Percentiles rank a stretch among this genome's conserved stretches.
phyloP scores from a whole-genome alignment of 1,284 basidiomycete species.

The Neonothopanus nambi region DNA sequence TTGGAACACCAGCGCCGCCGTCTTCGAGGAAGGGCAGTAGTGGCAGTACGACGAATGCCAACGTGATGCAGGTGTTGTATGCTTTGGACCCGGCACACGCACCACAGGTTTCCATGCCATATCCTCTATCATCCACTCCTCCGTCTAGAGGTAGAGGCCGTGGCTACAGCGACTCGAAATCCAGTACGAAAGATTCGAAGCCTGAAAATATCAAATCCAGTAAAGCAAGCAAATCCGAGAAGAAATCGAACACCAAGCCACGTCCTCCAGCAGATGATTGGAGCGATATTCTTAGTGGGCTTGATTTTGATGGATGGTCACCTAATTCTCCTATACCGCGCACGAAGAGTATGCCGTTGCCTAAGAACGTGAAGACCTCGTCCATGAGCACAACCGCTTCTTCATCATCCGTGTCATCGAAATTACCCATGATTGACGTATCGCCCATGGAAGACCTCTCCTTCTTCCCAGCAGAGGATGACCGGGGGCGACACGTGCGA shows the following conservation, averaged over 20 bases:
- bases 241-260: conserved; percentile 2
- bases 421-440: conserved; percentile 17
- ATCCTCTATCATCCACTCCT: conserved; percentile 9
- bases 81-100: conserved; percentile 26
- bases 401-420: conserved; percentile 14
- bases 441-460: conserved; percentile 29
- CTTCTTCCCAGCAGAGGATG: conserved; percentile 27
- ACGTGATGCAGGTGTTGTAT: conserved; percentile 23
- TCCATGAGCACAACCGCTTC: not conserved
- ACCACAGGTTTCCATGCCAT: conserved; percentile 13
- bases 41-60: conserved; percentile 9
- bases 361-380: conserved; percentile 10
- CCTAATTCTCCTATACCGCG: conserved; percentile 30
- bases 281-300: conserved; percentile 8
- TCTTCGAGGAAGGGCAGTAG: conserved; percentile 2
- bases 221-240: conserved; percentile 2
- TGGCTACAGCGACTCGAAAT: conserved; percentile 9
- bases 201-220: conserved; percentile 4
- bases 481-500: conserved; percentile 42
- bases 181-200: conserved; percentile 10
- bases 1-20: not conserved
- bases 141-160: conserved; percentile 9
- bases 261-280: conserved; percentile 15
- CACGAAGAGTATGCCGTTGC: conserved; percentile 45
- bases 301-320: not conserved